Evolutionary conservation across 2,329 filamentous ascomycete genomes (phyloP), one percentile per base, ranked within the genome.

Genomic region (Trichothecium roseum): DNA sequence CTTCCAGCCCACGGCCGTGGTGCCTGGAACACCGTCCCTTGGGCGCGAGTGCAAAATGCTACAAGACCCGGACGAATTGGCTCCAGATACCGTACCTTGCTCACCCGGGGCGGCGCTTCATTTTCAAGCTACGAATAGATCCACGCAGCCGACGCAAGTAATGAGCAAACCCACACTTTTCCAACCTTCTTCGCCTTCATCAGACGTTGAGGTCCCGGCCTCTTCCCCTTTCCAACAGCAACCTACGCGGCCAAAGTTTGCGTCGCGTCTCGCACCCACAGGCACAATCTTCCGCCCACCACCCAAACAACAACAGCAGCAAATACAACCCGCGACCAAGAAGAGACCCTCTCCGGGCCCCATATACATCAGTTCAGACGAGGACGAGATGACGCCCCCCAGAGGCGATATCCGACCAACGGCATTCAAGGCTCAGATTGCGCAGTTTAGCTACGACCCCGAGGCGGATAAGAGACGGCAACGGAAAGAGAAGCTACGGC

Each of bases 181-280:
- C 20, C 42, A 48, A 30, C 59, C 59, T 17, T 64, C 68, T 7
- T 69, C 70, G 0, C 62, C 63, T 8, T 46, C 56, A 18, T 62
- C 63, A 24, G 48, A 64, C 14, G 53, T 95, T 37, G 88, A 94
- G 55, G 88, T 95, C 3, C 79, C 81, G 20, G 84, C 85, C n/a
- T 95, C 88, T 3, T 95, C 89, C 1, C 88, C 87, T 2, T 69
- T 79, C 38, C 71, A 72, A 40, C 50, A 46, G 47, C 51, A 45
- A 53, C 54, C 48, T 36, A 46, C 49, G 34, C 38, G 47, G 18
- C 37, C 50, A 18, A 45, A 45, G 33, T 40, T 63, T 18, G 73
- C 70, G 16, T 77, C 66, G 42, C 60, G 74, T 30, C 81, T 93
- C 64, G 83, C 84, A 26, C 84, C 86, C 18, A 72, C 78, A 31